These are phyloP conservation scores for Polytrichum commune DNA, from an alignment of 225 moss, liverwort and hornwort genomes.

Conservation along the genomic window DNA sequence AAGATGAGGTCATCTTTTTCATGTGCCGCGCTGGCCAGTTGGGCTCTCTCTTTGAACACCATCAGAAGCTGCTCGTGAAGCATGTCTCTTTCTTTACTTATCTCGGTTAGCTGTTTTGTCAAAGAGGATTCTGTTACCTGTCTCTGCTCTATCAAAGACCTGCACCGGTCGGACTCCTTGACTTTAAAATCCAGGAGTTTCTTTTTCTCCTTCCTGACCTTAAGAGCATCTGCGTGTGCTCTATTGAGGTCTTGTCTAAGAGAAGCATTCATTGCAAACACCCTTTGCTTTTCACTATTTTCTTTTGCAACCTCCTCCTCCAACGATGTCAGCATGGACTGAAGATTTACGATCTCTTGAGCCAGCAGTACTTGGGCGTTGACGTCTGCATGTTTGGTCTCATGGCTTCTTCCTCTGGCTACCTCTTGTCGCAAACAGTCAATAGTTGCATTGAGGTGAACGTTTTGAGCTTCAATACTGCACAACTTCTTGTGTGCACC, in stretches of 20 bases:
- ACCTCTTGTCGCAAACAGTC: conserved; percentile 33
- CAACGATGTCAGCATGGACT: conserved; percentile 20
- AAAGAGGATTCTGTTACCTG: conserved; percentile 41
- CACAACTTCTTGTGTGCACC: conserved; percentile 43
- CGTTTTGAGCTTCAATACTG: conserved; percentile 28
- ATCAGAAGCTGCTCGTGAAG: conserved; percentile 28
- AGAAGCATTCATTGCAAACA: conserved; percentile 18
- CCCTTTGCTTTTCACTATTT: conserved; percentile 22
- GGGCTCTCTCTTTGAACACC: conserved; percentile 26
- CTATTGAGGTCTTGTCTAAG: conserved; percentile 19
- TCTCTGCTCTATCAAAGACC: conserved; percentile 34
- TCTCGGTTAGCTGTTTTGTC: conserved; percentile 43
- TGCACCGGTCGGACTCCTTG: conserved; percentile 18
- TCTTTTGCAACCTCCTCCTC: conserved; percentile 28
- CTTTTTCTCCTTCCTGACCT: conserved; percentile 18
- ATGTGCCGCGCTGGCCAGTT: conserved; percentile 17
- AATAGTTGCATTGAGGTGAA: conserved; percentile 33
- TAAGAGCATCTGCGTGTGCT: conserved; percentile 17
- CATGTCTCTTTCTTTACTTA: conserved; percentile 37
- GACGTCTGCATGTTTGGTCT: neutral
- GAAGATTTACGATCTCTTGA: conserved; percentile 49
- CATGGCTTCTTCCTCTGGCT: neutral
- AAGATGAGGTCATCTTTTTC: conserved; percentile 31
- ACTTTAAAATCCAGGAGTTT: conserved; percentile 9
- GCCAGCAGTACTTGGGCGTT: conserved; percentile 29